These are phyloP conservation scores for Solanum medicagineum DNA, from an alignment of 257 asterid species.

Conservation along the genomic window DNA sequence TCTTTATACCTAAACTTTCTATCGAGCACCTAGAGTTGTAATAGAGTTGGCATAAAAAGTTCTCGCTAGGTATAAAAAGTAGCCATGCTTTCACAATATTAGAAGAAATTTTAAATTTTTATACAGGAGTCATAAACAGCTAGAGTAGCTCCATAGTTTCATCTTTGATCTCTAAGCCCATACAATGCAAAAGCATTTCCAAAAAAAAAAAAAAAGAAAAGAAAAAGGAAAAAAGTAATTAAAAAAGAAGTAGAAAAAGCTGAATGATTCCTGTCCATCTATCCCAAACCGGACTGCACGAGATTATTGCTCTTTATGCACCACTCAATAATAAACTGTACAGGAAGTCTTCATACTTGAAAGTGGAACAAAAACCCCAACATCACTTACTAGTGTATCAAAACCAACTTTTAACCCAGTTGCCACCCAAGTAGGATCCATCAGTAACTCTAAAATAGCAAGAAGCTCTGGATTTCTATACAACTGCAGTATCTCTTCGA, in stretches of 20 bases:
- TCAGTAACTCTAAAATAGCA: conserved; percentile 46
- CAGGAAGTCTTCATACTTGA: not conserved
- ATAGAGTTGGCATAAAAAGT: not conserved
- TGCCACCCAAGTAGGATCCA: conserved; percentile 92
- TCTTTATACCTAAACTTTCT: not conserved
- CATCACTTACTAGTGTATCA: conserved; percentile 60
- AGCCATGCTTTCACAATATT: not conserved
- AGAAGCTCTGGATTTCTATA: conserved; percentile 44
- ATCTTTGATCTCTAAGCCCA: not conserved
- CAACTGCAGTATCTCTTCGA: conserved; percentile 65
- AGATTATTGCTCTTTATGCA: not conserved
- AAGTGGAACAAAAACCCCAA: not conserved
- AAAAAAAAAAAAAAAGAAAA: not conserved
- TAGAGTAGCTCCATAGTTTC: not conserved
- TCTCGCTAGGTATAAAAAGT: not conserved
- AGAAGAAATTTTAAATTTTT: not conserved
- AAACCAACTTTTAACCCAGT: conserved; percentile 80
- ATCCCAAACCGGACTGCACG: not conserved
- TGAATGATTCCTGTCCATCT: not conserved
- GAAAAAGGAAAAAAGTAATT: not conserved
- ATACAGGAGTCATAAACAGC: not conserved
- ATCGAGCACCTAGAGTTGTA: not conserved
- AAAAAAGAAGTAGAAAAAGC: not conserved
- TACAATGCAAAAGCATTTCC: not conserved
- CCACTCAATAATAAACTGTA: not conserved